Conservation (phyloP, 352 stramenopile species). For the Pythium periplocum region DNA sequence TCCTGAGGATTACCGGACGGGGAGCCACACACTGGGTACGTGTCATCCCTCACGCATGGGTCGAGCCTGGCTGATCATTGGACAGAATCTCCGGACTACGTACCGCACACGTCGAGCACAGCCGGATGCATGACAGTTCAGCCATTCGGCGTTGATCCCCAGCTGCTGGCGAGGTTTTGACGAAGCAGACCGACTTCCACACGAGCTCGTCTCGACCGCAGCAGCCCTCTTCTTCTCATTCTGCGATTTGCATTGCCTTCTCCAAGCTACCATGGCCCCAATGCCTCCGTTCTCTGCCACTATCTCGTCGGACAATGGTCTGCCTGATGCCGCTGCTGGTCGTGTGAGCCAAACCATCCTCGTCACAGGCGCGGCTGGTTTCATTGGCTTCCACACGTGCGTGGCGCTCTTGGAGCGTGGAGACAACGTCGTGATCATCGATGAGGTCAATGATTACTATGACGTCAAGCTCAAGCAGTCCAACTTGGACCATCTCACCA, state of each 20-base stretch:
- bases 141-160: too few species aligned
- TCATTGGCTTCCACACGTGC: slow-evolving; percentile 96
- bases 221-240: too few species aligned
- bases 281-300: slow-evolving; percentile 25
- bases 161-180: too few species aligned
- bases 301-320: not conserved
- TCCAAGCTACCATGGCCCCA: slow-evolving; percentile 15
- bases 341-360: slow-evolving; percentile 22
- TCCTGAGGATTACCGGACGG: too few species aligned
- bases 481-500: slow-evolving; percentile 88
- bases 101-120: too few species aligned
- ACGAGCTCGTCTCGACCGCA: not conserved
- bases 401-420: slow-evolving; percentile 81
- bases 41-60: too few species aligned
- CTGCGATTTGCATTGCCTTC: too few species aligned
- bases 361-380: slow-evolving; percentile 94
- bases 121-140: too few species aligned
- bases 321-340: not conserved
- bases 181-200: not conserved
- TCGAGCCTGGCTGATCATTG: too few species aligned
- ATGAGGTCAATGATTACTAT: slow-evolving; percentile 99
- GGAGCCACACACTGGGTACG: too few species aligned
- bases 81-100: too few species aligned
- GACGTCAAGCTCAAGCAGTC: slow-evolving; percentile 95
- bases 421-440: slow-evolving; percentile 93